These are phyloP conservation scores for Boletus sp. DNA, from an alignment of 1,284 basidiomycete species.

Conservation along the genomic window DNA sequence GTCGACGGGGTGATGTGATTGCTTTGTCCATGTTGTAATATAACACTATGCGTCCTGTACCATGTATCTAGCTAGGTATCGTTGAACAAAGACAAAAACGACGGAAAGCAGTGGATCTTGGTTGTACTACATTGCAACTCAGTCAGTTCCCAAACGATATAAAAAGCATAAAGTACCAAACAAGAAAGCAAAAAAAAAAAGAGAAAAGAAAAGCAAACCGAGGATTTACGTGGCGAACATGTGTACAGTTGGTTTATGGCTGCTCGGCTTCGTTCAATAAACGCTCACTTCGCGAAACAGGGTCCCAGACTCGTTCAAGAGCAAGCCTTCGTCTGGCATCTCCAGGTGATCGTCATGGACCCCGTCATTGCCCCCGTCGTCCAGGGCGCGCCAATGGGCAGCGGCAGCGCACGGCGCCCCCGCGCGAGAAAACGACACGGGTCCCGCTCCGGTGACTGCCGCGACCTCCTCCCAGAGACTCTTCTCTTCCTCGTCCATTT, in stretches of 20 bases:
- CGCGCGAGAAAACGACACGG: constrained; percentile 14
- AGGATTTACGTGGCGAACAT: neutral
- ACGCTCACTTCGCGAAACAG: constrained; percentile 25
- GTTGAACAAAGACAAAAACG: neutral
- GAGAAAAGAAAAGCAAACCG: neutral
- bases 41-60: constrained; percentile 4
- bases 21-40: constrained; percentile 3
- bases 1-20: too few relatives aligned
- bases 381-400: constrained; percentile 9
- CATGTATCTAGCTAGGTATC: constrained; percentile 10
- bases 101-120: constrained; percentile 3
- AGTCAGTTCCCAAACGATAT: constrained; percentile 14
- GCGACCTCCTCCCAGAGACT: constrained; percentile 30
- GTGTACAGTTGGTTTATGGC: constrained; percentile 6
- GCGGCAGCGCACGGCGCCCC: constrained; percentile 10
- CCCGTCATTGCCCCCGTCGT: constrained; percentile 4
- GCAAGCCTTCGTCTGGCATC: constrained; percentile 16
- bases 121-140: constrained; percentile 16
- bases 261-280: constrained; percentile 12
- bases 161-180: constrained; percentile 23
- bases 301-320: constrained; percentile 16
- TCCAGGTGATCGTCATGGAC: constrained; percentile 13
- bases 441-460: constrained; percentile 19
- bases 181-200: neutral
- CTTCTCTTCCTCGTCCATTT: constrained; percentile 28